Percentiles rank a stretch among this genome's conserved stretches.
These are phyloP conservation scores for Tetrahymena malaccensis DNA, from an alignment of 73 alveolate genomes.

Conservation along the genomic window DNA sequence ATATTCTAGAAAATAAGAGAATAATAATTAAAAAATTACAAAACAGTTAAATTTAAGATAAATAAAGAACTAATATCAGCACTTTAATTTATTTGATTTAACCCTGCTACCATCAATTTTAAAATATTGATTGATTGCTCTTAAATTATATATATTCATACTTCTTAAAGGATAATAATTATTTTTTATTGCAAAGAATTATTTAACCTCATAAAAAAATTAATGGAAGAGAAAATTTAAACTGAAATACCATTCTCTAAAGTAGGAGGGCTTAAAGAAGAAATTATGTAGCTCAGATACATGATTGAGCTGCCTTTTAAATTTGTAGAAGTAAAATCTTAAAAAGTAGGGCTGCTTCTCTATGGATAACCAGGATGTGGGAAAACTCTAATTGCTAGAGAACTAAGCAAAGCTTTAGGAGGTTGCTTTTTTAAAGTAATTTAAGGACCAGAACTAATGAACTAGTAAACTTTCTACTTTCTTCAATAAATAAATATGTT, in stretches of 20 bases:
- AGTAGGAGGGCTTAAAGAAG: neutral
- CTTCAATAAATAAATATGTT: too few relatives aligned
- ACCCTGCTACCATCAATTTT: too few relatives aligned
- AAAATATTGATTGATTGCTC: too few relatives aligned
- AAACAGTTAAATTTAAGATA: too few relatives aligned
- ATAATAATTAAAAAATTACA: too few relatives aligned
- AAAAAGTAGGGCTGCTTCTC: constrained; percentile 27
- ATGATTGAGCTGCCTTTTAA: neutral
- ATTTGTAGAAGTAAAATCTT: neutral
- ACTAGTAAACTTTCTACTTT: constrained; percentile 36
- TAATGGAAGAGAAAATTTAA: neutral
- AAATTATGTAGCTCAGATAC: neutral
- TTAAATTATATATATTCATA: too few relatives aligned
- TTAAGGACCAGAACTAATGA: constrained; percentile 63
- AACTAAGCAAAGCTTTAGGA: constrained; percentile 67
- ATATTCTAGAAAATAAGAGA: too few relatives aligned
- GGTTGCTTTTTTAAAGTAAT: constrained; percentile 54
- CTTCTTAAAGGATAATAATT: too few relatives aligned
- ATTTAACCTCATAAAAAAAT: too few relatives aligned
- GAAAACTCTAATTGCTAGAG: constrained; percentile 50
- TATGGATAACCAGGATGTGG: constrained; percentile 63
- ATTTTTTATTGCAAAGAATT: too few relatives aligned
- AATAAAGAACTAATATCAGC: too few relatives aligned
- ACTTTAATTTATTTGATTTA: too few relatives aligned
- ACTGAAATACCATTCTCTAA: neutral